Evolutionary conservation across 306 rosid genomes (phyloP), one percentile per base, ranked within the genome.

Genomic region (Cicer judaicum): DNA sequence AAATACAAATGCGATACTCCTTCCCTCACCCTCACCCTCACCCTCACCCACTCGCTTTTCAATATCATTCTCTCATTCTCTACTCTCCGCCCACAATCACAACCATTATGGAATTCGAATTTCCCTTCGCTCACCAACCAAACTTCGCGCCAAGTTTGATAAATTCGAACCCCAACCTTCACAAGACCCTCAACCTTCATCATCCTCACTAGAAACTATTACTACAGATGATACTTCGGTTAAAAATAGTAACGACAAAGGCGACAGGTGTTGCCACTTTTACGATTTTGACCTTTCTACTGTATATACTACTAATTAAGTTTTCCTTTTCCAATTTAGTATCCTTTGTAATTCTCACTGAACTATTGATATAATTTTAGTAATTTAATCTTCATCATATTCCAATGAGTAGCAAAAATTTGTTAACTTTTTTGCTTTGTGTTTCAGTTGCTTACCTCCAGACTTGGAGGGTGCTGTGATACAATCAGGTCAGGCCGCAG

Each of bases 401-500:
- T 77, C 38, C 49, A 61, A 55, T 62, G 69, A 80, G 73, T 78
- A 50, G 65, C 5, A 14, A 63, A 70, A 80, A 77, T 64, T 14
- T 42, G 36, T 59, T 78, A 47, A 80, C 73, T 74, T 52, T 65
- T 75, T 68, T 14, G 8, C 49, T 78, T 76, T 81, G 34, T 80
- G 70, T 73, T 82, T 78, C 90, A 94, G 98, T 80, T 94, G 97
- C 82, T 87, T 94, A 90, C 98, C 98, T 78, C 74, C 97, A 18
- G 89, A 94, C 78, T 86, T 91, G 90, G 96, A 83, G 77, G 98
- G 97, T 12, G 97, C 98, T 29, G 97, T 91, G 73, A 87, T 84
- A 48, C 98, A 94, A 82, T 94, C 97, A 12, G 69, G 98, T 64
- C 72, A 84, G 86, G 96, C 98, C 8, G 83, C 89, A 40, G 91